A percentile compares a stretch with the other conserved stretches of the same genome.
phyloP scores from a whole-genome alignment of 768 basidiomycete genomes.

The Suillus hirtellus region DNA sequence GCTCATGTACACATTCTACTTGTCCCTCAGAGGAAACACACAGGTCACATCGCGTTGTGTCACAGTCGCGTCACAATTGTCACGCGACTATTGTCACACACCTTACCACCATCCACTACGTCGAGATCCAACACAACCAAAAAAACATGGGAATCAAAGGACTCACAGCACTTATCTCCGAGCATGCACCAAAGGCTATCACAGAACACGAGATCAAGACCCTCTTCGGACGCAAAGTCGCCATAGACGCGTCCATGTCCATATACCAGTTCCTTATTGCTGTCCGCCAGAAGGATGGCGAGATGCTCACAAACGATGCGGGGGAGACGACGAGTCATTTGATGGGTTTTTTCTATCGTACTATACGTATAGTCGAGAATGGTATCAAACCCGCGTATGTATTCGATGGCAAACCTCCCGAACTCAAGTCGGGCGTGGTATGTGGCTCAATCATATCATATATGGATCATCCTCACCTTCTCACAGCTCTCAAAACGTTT shows the following conservation, averaged over 20 bases:
- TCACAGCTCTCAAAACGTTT: conserved; percentile 93
- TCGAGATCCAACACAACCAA: background rate
- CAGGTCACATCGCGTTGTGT: conserved; percentile 7
- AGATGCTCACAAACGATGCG: conserved; percentile 94
- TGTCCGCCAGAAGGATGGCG: conserved; percentile 93
- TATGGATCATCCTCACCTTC: conserved; percentile 2
- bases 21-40: background rate
- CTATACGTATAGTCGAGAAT: conserved; percentile 96
- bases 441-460: conserved; percentile 34
- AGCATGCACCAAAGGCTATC: conserved; percentile 87
- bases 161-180: conserved; percentile 82
- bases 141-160: conserved; percentile 89
- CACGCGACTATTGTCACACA: conserved; percentile 9
- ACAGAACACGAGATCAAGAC: conserved; percentile 94
- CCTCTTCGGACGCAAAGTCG: conserved; percentile 96
- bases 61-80: conserved; percentile 11
- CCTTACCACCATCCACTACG: conserved; percentile 6
- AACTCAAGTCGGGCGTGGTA: conserved; percentile 95
- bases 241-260: conserved; percentile 97
- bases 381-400: conserved; percentile 98
- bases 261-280: conserved; percentile 99
- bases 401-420: conserved; percentile 98
- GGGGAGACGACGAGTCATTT: conserved; percentile 98
- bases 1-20: conserved; percentile 28
- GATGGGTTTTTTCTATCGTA: conserved; percentile 98